phyloP scores from a whole-genome alignment of 805 yeast species.

The Nakazawaea holstii region DNA sequence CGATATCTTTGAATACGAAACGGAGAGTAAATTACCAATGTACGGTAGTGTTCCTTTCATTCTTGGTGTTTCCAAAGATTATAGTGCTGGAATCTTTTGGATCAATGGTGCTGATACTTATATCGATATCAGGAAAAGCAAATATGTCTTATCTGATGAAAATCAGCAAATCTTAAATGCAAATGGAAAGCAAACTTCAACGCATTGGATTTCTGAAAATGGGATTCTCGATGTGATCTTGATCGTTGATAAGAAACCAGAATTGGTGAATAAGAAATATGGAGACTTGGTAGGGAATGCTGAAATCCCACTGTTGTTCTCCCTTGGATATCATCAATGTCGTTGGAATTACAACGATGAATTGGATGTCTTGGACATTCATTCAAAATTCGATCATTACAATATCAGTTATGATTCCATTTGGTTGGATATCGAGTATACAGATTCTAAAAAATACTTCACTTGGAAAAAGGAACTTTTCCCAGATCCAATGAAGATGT shows the following conservation, averaged over 20 bases:
- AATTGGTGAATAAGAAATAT: slow-evolving; percentile 52
- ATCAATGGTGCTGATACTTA: slow-evolving; percentile 89
- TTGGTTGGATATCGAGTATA: slow-evolving; percentile 94
- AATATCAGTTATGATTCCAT: slow-evolving; percentile 84
- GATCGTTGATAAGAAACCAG: slow-evolving; percentile 52
- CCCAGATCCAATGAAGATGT: slow-evolving; percentile 70
- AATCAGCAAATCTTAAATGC: slow-evolving; percentile 12
- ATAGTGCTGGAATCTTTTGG: slow-evolving; percentile 83
- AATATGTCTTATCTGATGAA: not conserved
- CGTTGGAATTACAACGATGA: slow-evolving; percentile 96
- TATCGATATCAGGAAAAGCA: slow-evolving; percentile 51
- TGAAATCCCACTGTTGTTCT: slow-evolving; percentile 66
- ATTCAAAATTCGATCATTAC: slow-evolving; percentile 61
- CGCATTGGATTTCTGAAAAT: slow-evolving; percentile 94
- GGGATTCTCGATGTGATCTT: slow-evolving; percentile 78
- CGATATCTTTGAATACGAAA: slow-evolving; percentile 91
- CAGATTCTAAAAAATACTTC: slow-evolving; percentile 81
- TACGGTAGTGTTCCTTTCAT: slow-evolving; percentile 92
- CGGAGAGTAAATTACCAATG: slow-evolving; percentile 81
- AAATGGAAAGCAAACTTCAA: slow-evolving; percentile 25
- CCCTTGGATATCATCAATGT: slow-evolving; percentile 92
- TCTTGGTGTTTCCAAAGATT: slow-evolving; percentile 55
- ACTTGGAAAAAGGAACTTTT: slow-evolving; percentile 80
- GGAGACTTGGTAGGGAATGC: slow-evolving; percentile 70
- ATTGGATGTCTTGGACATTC: slow-evolving; percentile 73